A percentile compares a stretch with the other conserved stretches of the same genome.
These are phyloP conservation scores for Talaromyces thailandensis DNA, from an alignment of 495 filamentous ascomycete genomes.

Conservation along the genomic window DNA sequence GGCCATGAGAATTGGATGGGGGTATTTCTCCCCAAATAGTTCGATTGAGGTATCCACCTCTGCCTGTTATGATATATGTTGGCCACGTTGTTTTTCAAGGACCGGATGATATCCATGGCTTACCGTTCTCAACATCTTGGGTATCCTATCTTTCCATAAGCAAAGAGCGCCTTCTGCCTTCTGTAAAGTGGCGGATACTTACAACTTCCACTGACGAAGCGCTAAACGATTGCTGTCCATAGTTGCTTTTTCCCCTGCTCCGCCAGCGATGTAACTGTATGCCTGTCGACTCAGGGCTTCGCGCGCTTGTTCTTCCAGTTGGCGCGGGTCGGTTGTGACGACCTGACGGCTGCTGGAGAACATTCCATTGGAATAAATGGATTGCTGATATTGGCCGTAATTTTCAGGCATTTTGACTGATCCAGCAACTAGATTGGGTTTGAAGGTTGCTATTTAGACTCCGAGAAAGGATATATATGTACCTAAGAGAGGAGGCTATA, in stretches of 20 bases:
- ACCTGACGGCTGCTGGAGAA: constrained; percentile 35
- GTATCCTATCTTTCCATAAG: constrained; percentile 18
- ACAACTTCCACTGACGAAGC: constrained; percentile 58
- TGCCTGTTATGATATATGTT: constrained; percentile 26
- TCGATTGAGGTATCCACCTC: constrained; percentile 37
- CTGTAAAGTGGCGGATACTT: constrained; percentile 6
- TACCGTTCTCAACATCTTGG: constrained; percentile 31
- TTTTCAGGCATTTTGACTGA: constrained; percentile 25
- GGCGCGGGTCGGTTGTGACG: constrained; percentile 52
- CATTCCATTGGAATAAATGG: constrained; percentile 43
- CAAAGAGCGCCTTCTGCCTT: not conserved
- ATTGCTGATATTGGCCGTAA: constrained; percentile 36
- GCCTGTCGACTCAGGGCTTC: constrained; percentile 35
- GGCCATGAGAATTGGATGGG: constrained; percentile 45
- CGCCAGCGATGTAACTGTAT: constrained; percentile 56
- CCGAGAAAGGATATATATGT: not conserved
- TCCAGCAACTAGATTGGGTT: no score
- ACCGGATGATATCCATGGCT: not conserved
- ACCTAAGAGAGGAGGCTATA: not conserved
- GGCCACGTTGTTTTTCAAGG: not conserved
- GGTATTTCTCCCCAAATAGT: constrained; percentile 47
- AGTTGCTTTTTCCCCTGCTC: constrained; percentile 54
- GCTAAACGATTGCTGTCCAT: constrained; percentile 57
- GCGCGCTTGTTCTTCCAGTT: constrained; percentile 47
- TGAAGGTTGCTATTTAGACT: no score